Percentiles rank a stretch among this genome's conserved stretches.
Evolutionary conservation across 148 eudicot genomes (phyloP).

Genomic region (Cornus kousa): DNA sequence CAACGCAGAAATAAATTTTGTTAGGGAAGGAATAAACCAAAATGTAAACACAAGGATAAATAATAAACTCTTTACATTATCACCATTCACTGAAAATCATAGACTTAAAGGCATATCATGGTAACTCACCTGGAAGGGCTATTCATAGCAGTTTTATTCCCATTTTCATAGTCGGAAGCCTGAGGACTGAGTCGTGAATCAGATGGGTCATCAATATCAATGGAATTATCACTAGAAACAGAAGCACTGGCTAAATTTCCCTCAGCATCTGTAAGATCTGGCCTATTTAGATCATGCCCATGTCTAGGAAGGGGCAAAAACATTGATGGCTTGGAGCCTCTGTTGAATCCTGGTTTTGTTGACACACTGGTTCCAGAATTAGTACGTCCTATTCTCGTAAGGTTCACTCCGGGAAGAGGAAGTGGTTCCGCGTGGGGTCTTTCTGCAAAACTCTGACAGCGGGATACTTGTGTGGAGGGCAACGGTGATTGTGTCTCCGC

Average conservation of each 20-base stretch:
- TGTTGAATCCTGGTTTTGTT: constrained; percentile 56
- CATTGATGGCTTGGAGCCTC: constrained; percentile 55
- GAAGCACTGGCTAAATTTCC: constrained; percentile 64
- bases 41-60: neutral
- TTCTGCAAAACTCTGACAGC: constrained; percentile 94
- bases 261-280: constrained; percentile 69
- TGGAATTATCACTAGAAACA: constrained; percentile 72
- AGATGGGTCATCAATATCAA: constrained; percentile 77
- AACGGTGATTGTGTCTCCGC: constrained; percentile 76
- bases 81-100: neutral
- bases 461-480: constrained; percentile 77
- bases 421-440: constrained; percentile 83
- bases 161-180: constrained; percentile 72
- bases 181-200: constrained; percentile 73
- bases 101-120: neutral
- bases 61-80: neutral
- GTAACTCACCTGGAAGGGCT: constrained; percentile 77
- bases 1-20: constrained; percentile 6
- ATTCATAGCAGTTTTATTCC: constrained; percentile 56
- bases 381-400: constrained; percentile 56
- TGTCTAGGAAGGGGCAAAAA: constrained; percentile 81
- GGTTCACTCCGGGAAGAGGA: constrained; percentile 69
- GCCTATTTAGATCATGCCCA: constrained; percentile 65
- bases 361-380: constrained; percentile 68
- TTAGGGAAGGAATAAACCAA: constrained; percentile 6